Evolutionary conservation across 169 alveolate genomes (phyloP).

Genomic region (Plasmodium gaboni): DNA sequence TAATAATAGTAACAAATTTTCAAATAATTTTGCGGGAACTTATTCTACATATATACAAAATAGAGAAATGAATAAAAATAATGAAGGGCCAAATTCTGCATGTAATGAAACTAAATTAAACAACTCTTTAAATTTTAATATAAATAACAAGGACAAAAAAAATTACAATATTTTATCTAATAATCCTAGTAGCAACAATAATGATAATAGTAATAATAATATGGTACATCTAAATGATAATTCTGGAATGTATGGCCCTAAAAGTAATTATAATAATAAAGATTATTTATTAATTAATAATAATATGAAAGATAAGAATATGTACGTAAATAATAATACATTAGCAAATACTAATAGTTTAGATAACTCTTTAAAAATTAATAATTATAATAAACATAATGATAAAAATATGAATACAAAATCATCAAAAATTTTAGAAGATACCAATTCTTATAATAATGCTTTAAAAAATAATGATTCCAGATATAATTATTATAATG

Average conservation of each 20-base stretch:
- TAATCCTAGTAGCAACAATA: not conserved
- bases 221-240: slow-evolving; percentile 29
- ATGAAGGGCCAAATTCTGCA: slow-evolving; percentile 3
- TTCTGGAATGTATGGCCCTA: slow-evolving; percentile 4
- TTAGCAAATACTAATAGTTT: slow-evolving; percentile 4
- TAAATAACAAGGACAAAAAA: slow-evolving; percentile 34
- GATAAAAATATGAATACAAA: slow-evolving; percentile 5
- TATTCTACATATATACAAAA: slow-evolving; percentile 9
- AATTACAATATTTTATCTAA: not conserved
- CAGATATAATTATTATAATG: slow-evolving; percentile 46
- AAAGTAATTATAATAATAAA: slow-evolving; percentile 30
- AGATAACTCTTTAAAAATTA: slow-evolving; percentile 30
- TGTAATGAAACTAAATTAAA: slow-evolving; percentile 53
- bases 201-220: not conserved
- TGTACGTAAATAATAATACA: slow-evolving; percentile 1
- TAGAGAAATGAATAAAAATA: slow-evolving; percentile 11
- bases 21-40: slow-evolving; percentile 3
- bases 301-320: slow-evolving; percentile 32
- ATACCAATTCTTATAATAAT: not conserved
- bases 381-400: slow-evolving; percentile 22
- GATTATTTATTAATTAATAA: slow-evolving; percentile 19
- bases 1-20: slow-evolving; percentile 5
- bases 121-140: slow-evolving; percentile 27
- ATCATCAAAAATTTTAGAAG: slow-evolving; percentile 14
- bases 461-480: slow-evolving; percentile 10